Percentiles rank a stretch among this genome's conserved stretches.
phyloP scores from a whole-genome alignment of 129 eudicot genomes.

The Mikania micrantha region DNA sequence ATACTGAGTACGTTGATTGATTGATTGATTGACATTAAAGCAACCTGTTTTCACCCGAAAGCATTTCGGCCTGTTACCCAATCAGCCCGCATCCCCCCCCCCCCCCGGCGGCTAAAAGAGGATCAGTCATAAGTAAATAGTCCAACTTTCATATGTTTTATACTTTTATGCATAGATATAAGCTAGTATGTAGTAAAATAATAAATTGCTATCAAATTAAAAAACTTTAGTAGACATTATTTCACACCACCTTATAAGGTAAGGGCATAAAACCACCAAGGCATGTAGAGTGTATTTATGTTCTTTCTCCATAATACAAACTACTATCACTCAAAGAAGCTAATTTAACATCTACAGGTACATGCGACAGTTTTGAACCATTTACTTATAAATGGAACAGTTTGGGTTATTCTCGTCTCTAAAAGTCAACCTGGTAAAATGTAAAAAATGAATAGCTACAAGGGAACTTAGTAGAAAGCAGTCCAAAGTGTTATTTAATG shows the following conservation, averaged over 20 bases:
- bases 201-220: neutral
- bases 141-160: neutral
- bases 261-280: neutral
- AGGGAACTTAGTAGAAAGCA: neutral
- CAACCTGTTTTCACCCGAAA: neutral
- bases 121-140: neutral
- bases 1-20: too few relatives aligned
- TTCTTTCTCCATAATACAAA: neutral
- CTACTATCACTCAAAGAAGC: neutral
- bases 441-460: neutral
- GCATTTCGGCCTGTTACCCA: neutral
- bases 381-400: neutral
- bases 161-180: constrained; percentile 5
- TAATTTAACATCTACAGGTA: neutral
- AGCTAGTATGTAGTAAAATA: neutral
- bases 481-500: neutral
- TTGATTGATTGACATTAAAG: too few relatives aligned
- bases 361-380: neutral
- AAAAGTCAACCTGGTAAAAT: neutral
- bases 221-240: neutral
- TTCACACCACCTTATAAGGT: neutral
- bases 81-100: neutral
- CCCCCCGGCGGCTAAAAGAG: neutral
- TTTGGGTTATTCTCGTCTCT: neutral
- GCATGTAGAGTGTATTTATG: neutral